Conservation (phyloP, 768 basidiomycete species). For the Termitomyces sp. region DNA sequence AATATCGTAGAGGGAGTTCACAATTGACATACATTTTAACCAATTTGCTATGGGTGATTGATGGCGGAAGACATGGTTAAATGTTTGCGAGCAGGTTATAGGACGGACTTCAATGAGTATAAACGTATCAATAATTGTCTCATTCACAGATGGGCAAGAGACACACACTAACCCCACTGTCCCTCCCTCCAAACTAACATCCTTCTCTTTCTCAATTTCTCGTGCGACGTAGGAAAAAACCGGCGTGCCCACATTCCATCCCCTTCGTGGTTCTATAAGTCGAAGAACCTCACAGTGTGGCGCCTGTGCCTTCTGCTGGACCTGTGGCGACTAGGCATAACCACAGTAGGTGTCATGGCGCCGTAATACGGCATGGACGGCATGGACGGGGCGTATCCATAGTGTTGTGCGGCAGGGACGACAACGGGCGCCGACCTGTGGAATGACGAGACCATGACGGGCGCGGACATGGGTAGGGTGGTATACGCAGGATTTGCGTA, state of each 20-base stretch:
- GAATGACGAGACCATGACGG: conserved; percentile 9
- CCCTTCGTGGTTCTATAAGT: conserved; percentile 4
- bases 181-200: not conserved
- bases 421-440: conserved; percentile 11
- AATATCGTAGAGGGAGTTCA: not conserved
- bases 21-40: too few species aligned
- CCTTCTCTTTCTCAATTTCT: not conserved
- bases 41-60: too few species aligned
- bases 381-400: conserved; percentile 4
- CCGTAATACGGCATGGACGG: conserved; percentile 10
- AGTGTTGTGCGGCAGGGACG: conserved; percentile 8
- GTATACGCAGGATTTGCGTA: conserved; percentile 5
- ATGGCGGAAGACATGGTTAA: not conserved
- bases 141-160: conserved; percentile 16
- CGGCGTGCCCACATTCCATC: not conserved
- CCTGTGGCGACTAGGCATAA: conserved; percentile 7
- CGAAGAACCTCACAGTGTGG: conserved; percentile 11
- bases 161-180: conserved; percentile 10
- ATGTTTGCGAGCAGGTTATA: not conserved
- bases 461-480: conserved; percentile 9
- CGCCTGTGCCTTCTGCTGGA: conserved; percentile 10
- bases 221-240: not conserved
- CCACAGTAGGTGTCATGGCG: conserved; percentile 9
- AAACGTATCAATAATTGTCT: conserved; percentile 10
- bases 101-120: not conserved